Evolutionary conservation across 2,329 filamentous ascomycete genomes (phyloP), one percentile per base, ranked within the genome.

Genomic region (Seiridium unicorne): DNA sequence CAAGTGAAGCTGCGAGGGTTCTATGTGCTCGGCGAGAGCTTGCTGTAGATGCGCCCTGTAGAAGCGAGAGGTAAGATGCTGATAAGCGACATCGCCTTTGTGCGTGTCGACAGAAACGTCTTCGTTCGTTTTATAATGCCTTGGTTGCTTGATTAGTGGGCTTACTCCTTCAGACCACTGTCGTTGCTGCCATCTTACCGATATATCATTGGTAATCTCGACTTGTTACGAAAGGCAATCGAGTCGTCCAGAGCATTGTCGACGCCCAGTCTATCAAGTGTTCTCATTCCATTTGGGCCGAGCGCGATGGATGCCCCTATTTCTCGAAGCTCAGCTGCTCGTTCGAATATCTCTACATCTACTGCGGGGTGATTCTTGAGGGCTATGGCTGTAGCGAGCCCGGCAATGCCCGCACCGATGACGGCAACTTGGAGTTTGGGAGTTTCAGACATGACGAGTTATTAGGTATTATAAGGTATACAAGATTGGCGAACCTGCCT

Each of bases 271-370:
- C 77, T 77, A 48, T 83, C 79, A 49, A 85, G 68, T 0, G 81
- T 81, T 44, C 78, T 76, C 70, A 84, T 75, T 0, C 82, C 82
- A 66, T 84, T 84, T 1, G 81, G 80, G 2, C 82, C 81, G 4
- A 83, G 71, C 1, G 78, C 80, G 18, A 82, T 80, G 2, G 77
- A 78, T 0, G 80, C 79, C 6, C 80, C 79, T 35, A 81, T 76
- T 59, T 82, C 79, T 59, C 72, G 75, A 44, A 81, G 76, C 61
- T 79, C 77, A 1, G 69, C 65, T 0, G 82, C 77, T 44, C 77
- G 75, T 59, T 84, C 82, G 62, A 82, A 84, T 32, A 84, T 69
- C 60, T 82, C 74, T 1, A 83, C 74, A 31, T 78, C 71, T 42
- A 83, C 67, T 7, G 74, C 69, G 1, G 74, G 69, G 8, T 79